Conservation (phyloP, 768 basidiomycete species). For the Trametes elegans region DNA sequence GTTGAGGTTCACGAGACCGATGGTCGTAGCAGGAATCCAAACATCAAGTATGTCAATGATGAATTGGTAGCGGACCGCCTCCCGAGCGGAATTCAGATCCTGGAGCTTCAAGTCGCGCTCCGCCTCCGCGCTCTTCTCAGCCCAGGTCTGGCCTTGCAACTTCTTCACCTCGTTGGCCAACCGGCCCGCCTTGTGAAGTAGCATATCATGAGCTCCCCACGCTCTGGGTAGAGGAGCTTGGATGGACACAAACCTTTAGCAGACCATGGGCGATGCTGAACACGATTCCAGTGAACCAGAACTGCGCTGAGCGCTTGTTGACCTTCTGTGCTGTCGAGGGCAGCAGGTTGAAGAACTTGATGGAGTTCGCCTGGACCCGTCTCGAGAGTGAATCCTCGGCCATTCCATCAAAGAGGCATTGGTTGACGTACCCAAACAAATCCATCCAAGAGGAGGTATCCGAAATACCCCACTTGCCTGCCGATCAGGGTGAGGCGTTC, state of each 20-base stretch:
- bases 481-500: constrained; percentile 80
- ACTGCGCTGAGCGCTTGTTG: constrained; percentile 67
- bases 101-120: constrained; percentile 66
- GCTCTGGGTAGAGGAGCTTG: background rate
- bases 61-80: constrained; percentile 73
- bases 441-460: constrained; percentile 80
- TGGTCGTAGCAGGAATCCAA: constrained; percentile 84
- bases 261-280: constrained; percentile 72
- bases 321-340: constrained; percentile 61
- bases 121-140: constrained; percentile 67
- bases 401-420: no score
- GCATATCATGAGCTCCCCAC: background rate
- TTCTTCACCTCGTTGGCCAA: constrained; percentile 59
- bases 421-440: constrained; percentile 72
- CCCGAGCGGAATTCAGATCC: constrained; percentile 57
- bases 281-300: constrained; percentile 87
- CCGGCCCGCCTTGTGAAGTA: constrained; percentile 47
- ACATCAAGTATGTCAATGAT: constrained; percentile 82
- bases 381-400: background rate
- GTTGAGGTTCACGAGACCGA: constrained; percentile 72
- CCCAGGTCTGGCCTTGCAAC: constrained; percentile 43
- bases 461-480: constrained; percentile 86
- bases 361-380: constrained; percentile 51
- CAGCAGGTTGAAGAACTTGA: constrained; percentile 61
- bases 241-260: constrained; percentile 54